phyloP scores from a whole-genome alignment of 306 rosid species.

The Ziziphus jujuba region DNA sequence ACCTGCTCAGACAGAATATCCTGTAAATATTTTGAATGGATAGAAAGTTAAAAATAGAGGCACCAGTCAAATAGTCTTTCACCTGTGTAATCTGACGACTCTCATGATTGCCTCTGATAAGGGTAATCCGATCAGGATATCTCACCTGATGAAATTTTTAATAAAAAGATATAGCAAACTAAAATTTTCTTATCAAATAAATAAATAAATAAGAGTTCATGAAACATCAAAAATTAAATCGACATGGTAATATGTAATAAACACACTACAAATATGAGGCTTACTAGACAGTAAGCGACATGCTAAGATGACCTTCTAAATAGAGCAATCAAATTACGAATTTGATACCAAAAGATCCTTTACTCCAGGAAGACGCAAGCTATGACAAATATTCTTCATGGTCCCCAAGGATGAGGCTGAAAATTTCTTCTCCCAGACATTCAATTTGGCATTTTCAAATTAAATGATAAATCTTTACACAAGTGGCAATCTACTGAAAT shows the following conservation, averaged over 20 bases:
- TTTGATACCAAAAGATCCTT: background rate
- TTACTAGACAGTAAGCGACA: background rate
- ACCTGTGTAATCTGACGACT: slow-evolving; percentile 99
- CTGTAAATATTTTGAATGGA: slow-evolving; percentile 34
- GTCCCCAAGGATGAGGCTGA: slow-evolving; percentile 8
- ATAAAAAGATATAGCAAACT: background rate
- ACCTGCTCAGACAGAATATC: slow-evolving; percentile 63
- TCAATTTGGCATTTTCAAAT: slow-evolving; percentile 16
- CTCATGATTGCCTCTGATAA: slow-evolving; percentile 97
- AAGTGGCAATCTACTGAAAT: background rate
- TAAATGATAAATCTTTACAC: background rate
- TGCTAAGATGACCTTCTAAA: background rate
- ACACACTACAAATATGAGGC: background rate
- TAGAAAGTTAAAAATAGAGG: slow-evolving; percentile 12
- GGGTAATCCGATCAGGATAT: slow-evolving; percentile 98
- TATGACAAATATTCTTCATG: background rate
- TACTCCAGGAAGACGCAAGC: background rate
- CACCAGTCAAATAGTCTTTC: slow-evolving; percentile 24
- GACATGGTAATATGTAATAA: slow-evolving; percentile 2
- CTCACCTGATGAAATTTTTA: slow-evolving; percentile 61
- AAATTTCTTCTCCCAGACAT: slow-evolving; percentile 1
- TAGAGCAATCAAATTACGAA: background rate
- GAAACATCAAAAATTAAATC: slow-evolving; percentile 8
- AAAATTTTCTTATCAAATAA: slow-evolving; percentile 3
- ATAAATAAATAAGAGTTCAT: background rate